A percentile compares a stretch with the other conserved stretches of the same genome.
Evolutionary conservation across 805 yeast species (phyloP).

Genomic region (Suhomyces canberraensis): DNA sequence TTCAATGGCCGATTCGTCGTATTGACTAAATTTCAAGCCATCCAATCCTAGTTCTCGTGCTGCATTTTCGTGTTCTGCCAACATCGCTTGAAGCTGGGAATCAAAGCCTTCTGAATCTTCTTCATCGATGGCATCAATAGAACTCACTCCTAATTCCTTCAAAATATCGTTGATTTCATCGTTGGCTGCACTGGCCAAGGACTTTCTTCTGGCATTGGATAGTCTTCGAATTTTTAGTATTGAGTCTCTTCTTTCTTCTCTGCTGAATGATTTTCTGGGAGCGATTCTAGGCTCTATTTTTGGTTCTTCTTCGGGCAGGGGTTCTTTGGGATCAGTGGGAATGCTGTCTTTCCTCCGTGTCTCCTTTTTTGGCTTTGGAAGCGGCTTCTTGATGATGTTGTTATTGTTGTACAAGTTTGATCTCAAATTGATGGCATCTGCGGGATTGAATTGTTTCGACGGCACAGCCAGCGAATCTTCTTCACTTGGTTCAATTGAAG

Average conservation of each 20-base stretch:
- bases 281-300: neutral
- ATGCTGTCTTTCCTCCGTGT: neutral
- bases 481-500: constrained; percentile 51
- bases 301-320: neutral
- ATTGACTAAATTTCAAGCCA: constrained; percentile 14
- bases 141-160: constrained; percentile 33
- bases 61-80: constrained; percentile 20
- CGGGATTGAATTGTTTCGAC: constrained; percentile 50
- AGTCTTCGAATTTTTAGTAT: constrained; percentile 25
- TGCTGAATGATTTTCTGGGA: neutral
- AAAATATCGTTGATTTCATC: constrained; percentile 39
- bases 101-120: constrained; percentile 28
- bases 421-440: constrained; percentile 58
- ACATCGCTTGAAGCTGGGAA: constrained; percentile 29
- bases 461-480: constrained; percentile 11
- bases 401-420: constrained; percentile 39
- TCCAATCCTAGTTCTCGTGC: constrained; percentile 10
- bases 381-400: constrained; percentile 2
- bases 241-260: constrained; percentile 10
- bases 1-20: constrained; percentile 25
- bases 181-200: constrained; percentile 35
- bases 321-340: constrained; percentile 1
- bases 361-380: constrained; percentile 1
- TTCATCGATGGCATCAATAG: constrained; percentile 28
- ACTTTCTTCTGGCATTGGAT: constrained; percentile 36